Percentiles rank a stretch among this genome's conserved stretches.
Conservation (phyloP, 345 rosid species). For the Boechera retrofracta region DNA sequence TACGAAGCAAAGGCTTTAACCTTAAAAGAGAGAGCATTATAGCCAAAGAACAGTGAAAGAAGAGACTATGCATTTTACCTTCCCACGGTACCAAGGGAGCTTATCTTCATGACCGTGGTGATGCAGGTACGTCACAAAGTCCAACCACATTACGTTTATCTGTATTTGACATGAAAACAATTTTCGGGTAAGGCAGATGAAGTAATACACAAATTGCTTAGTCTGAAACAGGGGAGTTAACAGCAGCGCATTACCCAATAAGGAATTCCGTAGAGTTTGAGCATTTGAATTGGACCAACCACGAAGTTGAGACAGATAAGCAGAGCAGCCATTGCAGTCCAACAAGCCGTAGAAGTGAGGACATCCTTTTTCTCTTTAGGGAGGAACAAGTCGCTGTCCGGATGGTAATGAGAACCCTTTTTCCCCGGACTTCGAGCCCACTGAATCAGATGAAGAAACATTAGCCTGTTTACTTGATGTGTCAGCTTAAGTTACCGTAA, state of each 20-base stretch:
- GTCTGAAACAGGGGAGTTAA: conserved; percentile 3
- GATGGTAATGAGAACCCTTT: conserved; percentile 85
- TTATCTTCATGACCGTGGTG: conserved; percentile 89
- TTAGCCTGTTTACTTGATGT: conserved; percentile 19
- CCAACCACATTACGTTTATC: conserved; percentile 86
- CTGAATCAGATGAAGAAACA: conserved; percentile 48
- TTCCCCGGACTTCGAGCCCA: conserved; percentile 90
- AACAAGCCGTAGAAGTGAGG: conserved; percentile 74
- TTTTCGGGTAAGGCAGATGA: not conserved
- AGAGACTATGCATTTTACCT: conserved; percentile 52
- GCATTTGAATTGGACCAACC: conserved; percentile 67
- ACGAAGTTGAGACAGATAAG: conserved; percentile 57
- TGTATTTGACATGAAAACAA: conserved; percentile 37
- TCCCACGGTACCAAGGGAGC: conserved; percentile 93
- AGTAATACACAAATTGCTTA: not conserved
- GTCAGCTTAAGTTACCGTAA: conserved; percentile 20
- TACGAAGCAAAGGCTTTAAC: conserved; percentile 1
- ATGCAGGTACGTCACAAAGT: conserved; percentile 82
- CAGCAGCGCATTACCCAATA: conserved; percentile 54
- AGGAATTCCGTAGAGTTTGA: conserved; percentile 77
- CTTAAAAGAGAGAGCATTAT: not conserved
- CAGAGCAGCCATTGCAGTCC: conserved; percentile 72
- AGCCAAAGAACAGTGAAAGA: conserved; percentile 9
- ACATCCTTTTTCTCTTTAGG: conserved; percentile 74
- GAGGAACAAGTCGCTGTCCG: conserved; percentile 74